Base-by-base conservation (phyloP, 2,329 filamentous ascomycete species). In the Apiospora sp. region DNA sequence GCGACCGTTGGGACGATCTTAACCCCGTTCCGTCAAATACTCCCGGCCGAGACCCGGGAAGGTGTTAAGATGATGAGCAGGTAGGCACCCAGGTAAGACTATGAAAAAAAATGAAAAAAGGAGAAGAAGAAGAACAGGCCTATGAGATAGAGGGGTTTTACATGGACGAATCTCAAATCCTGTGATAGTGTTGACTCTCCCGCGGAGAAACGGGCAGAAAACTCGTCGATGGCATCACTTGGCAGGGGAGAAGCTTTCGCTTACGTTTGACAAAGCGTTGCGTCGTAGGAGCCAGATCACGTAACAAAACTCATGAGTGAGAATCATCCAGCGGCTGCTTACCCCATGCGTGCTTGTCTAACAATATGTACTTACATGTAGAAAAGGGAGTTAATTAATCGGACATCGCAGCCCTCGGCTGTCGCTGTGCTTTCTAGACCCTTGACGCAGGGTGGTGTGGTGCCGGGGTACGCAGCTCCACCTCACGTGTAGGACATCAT, bases 241-340 rank as follows among this genome's bases (percentile, higher is more conserved):
- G 54, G 54, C 27, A 58, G 27, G 13, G 51, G 24, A 58, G 19
- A 58, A 58, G 54, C 54, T 58, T 58, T 58, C 54, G 54, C 27
- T 34, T 58, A 58, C 14, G 3, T 22, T 8, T 34, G 16, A 27
- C 54, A 34, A 8, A 58, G 0, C 30, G 27, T 58, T 16, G 14
- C 54, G 34, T 34, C 24, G 27, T 14, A 4, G 27, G 1, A 14
- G 51, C 13, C 12, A 58, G 14, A 14, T 19, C 24, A 58, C 4
- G 12, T n/a, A 24, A 8, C 3, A 14, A 58, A 19, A 27, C n/a
- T 54, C 13, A 6, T 58, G 6, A 4, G 27, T 30, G 27, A 30
- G 27, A 30, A 30, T 30, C 27, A 30, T 30, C 27, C 4, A 30
- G 27, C 27, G 4, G 27, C 27, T 4, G 27, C 27, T 30, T 30